A percentile compares a stretch with the other conserved stretches of the same genome.
These are phyloP conservation scores for Kregervanrija fluxuum DNA, from an alignment of 805 yeast genomes.

Conservation along the genomic window DNA sequence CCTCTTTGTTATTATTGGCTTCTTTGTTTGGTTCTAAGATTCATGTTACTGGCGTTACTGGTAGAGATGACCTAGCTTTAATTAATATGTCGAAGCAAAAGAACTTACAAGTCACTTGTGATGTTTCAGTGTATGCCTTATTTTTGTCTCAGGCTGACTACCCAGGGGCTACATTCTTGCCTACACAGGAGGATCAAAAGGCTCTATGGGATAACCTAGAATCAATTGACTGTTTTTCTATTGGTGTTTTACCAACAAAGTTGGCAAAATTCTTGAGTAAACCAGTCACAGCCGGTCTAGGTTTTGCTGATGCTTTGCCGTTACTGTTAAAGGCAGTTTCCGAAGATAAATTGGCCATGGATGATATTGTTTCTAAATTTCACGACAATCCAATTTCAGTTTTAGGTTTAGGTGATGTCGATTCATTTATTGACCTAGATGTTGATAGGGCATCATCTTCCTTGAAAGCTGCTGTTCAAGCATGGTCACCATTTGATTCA, in stretches of 20 bases:
- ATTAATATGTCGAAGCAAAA: slow-evolving; percentile 81
- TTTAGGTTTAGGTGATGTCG: slow-evolving; percentile 77
- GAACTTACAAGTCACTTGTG: slow-evolving; percentile 80
- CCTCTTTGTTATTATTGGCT: slow-evolving; percentile 85
- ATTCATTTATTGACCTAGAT: slow-evolving; percentile 74
- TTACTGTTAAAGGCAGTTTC: slow-evolving; percentile 73
- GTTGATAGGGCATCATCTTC: slow-evolving; percentile 58
- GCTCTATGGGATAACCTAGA: slow-evolving; percentile 73
- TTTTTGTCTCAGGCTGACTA: slow-evolving; percentile 69
- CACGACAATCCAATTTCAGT: slow-evolving; percentile 77
- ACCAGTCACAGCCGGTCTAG: slow-evolving; percentile 61
- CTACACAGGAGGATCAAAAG: slow-evolving; percentile 72
- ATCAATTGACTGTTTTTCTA: slow-evolving; percentile 76
- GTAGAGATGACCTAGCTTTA: slow-evolving; percentile 74
- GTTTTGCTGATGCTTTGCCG: slow-evolving; percentile 76
- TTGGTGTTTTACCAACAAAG: slow-evolving; percentile 72
- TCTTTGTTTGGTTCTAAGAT: slow-evolving; percentile 78
- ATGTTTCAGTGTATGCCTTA: slow-evolving; percentile 73
- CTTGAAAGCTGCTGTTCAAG: slow-evolving; percentile 31
- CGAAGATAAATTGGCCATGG: slow-evolving; percentile 62
- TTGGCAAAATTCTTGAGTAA: slow-evolving; percentile 61
- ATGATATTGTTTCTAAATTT: slow-evolving; percentile 64
- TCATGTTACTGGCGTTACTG: slow-evolving; percentile 81
- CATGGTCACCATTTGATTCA: slow-evolving; percentile 53
- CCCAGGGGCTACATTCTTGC: slow-evolving; percentile 66